phyloP scores from a whole-genome alignment of 2,329 filamentous ascomycete genomes.

The Diplodia intermedia region DNA sequence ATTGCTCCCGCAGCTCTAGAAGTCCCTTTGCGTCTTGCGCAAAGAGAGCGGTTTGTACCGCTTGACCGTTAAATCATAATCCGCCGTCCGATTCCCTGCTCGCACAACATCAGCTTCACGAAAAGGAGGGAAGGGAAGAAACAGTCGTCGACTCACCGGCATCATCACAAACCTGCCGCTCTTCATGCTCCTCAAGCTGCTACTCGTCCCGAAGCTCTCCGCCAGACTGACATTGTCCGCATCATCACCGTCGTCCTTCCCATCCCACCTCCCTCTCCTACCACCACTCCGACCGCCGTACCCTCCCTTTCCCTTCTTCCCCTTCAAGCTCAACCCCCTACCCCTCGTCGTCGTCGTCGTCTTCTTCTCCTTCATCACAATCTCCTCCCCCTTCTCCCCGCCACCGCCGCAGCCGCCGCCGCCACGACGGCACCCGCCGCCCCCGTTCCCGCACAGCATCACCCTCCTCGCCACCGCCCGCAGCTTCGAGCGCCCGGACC shows the following conservation, averaged over 20 bases:
- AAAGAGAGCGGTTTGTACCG: background rate
- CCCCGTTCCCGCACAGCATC: background rate
- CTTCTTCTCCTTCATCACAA: background rate
- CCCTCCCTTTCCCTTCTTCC: background rate
- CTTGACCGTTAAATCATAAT: background rate
- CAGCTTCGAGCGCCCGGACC: slow-evolving; percentile 6
- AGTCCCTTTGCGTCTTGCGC: background rate
- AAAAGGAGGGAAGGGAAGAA: background rate
- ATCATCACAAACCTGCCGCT: background rate
- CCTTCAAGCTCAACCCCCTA: background rate
- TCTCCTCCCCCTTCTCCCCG: background rate
- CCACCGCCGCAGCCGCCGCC: background rate
- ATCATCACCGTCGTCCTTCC: background rate
- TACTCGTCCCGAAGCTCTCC: slow-evolving; percentile 3
- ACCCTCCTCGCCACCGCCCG: slow-evolving; percentile 6
- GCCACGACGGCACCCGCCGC: background rate
- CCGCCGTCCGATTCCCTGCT: background rate
- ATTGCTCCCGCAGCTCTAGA: background rate
- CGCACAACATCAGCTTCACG: background rate
- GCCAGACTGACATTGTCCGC: slow-evolving; percentile 7
- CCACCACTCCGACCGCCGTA: background rate
- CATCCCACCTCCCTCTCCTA: background rate
- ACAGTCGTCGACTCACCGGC: background rate
- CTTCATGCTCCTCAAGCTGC: slow-evolving; percentile 8
- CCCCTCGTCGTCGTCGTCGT: background rate